Evolutionary conservation across 1,284 basidiomycete genomes (phyloP), one percentile per base, ranked within the genome.

Genomic region (Naganishia liquefaciens): DNA sequence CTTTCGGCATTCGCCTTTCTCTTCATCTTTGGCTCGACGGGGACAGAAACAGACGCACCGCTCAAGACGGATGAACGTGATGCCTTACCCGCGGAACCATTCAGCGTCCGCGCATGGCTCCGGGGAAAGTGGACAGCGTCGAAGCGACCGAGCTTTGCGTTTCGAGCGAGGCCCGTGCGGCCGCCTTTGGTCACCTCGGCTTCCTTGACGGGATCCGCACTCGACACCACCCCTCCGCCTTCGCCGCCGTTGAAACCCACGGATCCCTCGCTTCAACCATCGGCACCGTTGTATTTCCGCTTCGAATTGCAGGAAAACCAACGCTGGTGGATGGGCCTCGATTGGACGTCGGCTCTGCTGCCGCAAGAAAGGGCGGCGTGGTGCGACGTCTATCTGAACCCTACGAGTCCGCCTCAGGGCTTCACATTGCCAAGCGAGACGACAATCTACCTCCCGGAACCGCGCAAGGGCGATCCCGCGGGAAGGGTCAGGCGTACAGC

Each of bases 301-400:
- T 93, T 93, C 75, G 90, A 88, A 42, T 80, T 96, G 33, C 89
- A 91, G 74, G 93, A 97, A 77, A 97, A 96, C 76, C 93, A 97
- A 80, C 85, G 93, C 5, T 97, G 93, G 94, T 82, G 81, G 82
- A 80, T 83, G 74, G 82, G 81, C 2, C 71, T 83, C 17, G 82
- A 97, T 79, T 97, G 91, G 91, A 95, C 93, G 0, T 89, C 90
- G 2, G 92, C 93, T 0, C 84, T 97, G 6, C 83, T 97, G 5
- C 93, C 93, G 0, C 86, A 87, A 46, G 93, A 97, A 75, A 86
- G 93, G 0, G 91, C 93, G 0, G 89, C 89, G 3, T 97, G 93
- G 93, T 80, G 79, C 61, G 79, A 80, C 65, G 74, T 73, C 19
- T 78, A 80, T 87, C 70, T 80, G 13, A 83, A 75, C 74, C 90